A percentile compares a stretch with the other conserved stretches of the same genome.
Conservation (phyloP, 2,329 filamentous ascomycete genomes). For the Colletotrichum liaoningense region DNA sequence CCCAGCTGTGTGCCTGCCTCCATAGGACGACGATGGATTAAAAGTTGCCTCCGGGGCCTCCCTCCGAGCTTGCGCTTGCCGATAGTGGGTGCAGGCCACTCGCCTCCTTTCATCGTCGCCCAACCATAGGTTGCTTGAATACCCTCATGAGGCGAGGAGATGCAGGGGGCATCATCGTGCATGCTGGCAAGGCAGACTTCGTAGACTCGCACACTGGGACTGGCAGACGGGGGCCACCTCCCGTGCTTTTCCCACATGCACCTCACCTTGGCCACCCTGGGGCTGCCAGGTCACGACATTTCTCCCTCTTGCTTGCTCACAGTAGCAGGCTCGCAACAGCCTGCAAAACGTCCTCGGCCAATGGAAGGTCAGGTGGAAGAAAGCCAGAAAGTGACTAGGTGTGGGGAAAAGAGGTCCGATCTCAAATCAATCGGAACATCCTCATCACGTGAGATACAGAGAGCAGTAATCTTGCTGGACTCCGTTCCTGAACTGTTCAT, state of each 20-base stretch:
- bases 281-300: neutral
- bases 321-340: neutral
- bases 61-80: neutral
- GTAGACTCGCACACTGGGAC: too few relatives aligned
- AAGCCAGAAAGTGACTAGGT: neutral
- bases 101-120: neutral
- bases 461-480: neutral
- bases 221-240: neutral
- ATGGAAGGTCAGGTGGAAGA: neutral
- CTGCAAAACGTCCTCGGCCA: neutral
- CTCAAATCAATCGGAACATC: too few relatives aligned
- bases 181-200: conserved; percentile 9
- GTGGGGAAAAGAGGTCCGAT: neutral
- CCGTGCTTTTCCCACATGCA: neutral
- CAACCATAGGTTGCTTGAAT: neutral
- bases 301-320: neutral
- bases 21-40: neutral
- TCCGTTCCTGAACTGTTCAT: neutral
- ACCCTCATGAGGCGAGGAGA: neutral
- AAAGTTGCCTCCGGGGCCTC: neutral
- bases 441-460: neutral
- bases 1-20: neutral
- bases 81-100: neutral
- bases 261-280: neutral
- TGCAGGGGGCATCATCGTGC: conserved; percentile 5